Evolutionary conservation across 2,329 filamentous ascomycete genomes (phyloP).

Genomic region (Rhexocercosporidium sp.): DNA sequence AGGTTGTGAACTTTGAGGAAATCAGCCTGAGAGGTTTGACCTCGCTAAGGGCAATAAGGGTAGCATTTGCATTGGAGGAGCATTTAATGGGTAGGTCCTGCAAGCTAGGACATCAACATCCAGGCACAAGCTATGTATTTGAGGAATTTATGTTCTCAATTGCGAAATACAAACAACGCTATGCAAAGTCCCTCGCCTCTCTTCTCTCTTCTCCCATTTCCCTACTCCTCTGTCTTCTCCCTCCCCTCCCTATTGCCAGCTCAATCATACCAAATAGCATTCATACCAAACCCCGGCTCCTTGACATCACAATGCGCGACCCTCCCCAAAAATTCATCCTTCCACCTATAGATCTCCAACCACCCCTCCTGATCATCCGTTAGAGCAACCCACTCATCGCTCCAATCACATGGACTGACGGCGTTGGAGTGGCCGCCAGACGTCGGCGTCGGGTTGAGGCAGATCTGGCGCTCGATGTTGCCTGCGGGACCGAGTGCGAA

Average conservation of each 20-base stretch:
- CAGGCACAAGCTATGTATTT: neutral
- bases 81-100: neutral
- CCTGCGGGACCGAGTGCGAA: constrained; percentile 74
- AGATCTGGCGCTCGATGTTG: constrained; percentile 77
- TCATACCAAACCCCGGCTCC: constrained; percentile 94
- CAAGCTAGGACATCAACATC: neutral
- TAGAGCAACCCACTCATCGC: constrained; percentile 86
- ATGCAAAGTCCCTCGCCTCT: too few relatives aligned
- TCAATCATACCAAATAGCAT: constrained; percentile 91
- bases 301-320: constrained; percentile 79
- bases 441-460: constrained; percentile 82
- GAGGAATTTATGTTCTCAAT: neutral
- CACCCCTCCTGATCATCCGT: constrained; percentile 89
- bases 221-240: too few relatives aligned
- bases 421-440: constrained; percentile 90
- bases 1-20: neutral
- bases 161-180: neutral
- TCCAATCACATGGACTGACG: constrained; percentile 82
- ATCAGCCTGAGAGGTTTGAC: too few relatives aligned
- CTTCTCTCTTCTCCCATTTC: neutral
- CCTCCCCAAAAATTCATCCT: constrained; percentile 77
- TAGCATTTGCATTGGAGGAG: constrained; percentile 1
- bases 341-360: constrained; percentile 87
- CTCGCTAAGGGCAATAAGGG: neutral
- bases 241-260: neutral